Evolutionary conservation across 208 protist species (phyloP).

Genomic region (Leishmania mexicana): DNA sequence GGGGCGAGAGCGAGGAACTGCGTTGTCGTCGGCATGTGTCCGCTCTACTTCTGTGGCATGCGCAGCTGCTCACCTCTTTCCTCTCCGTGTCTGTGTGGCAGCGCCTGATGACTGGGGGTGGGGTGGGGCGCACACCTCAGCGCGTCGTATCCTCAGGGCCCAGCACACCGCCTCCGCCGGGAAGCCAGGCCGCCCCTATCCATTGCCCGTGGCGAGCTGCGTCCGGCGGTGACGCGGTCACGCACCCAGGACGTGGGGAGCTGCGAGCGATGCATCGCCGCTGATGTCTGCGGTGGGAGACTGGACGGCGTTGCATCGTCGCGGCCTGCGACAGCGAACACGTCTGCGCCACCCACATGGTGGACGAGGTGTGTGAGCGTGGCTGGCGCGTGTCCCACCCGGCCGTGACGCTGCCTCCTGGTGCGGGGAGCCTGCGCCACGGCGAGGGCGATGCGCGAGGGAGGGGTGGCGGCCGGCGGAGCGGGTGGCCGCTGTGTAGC

Average conservation of each 20-base stretch:
- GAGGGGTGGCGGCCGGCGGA: too few relatives aligned
- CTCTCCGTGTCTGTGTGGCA: neutral
- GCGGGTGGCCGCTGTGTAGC: neutral
- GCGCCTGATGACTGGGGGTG: neutral
- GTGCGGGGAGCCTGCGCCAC: neutral
- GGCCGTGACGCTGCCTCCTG: neutral
- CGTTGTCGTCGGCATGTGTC: neutral
- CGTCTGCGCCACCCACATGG: neutral
- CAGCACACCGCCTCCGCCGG: neutral
- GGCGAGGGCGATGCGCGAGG: neutral
- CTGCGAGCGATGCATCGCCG: neutral
- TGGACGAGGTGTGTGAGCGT: neutral
- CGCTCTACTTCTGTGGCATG: neutral
- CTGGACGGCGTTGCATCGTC: neutral
- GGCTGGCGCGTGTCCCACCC: neutral
- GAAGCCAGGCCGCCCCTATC: neutral
- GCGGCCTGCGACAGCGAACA: neutral
- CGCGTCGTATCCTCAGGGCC: neutral
- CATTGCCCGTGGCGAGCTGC: neutral
- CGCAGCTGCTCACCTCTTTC: neutral
- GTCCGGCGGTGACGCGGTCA: neutral
- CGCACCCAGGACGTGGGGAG: neutral
- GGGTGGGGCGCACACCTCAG: neutral
- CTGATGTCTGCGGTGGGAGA: neutral
- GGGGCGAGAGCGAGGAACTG: neutral